These are phyloP conservation scores for Botrytis fabae DNA, from an alignment of 2,329 filamentous ascomycete genomes.

Conservation along the genomic window DNA sequence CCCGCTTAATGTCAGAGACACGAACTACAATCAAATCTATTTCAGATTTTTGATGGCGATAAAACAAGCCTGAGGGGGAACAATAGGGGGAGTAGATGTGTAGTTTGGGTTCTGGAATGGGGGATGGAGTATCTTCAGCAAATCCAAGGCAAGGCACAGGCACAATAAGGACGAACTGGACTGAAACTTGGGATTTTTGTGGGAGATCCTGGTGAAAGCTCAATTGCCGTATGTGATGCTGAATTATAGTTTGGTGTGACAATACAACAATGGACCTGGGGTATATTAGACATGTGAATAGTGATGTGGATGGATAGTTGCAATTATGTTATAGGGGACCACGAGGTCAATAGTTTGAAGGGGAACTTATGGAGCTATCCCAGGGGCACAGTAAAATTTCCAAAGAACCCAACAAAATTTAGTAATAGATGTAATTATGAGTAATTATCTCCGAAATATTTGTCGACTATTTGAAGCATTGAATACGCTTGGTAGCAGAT, in stretches of 20 bases:
- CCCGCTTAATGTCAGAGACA: background rate
- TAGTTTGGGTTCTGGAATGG: background rate
- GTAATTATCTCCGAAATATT: background rate
- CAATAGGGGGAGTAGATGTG: background rate
- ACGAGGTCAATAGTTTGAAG: background rate
- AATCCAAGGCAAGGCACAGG: background rate
- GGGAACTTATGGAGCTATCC: background rate
- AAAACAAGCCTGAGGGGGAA: background rate
- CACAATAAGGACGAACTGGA: conserved; percentile 1
- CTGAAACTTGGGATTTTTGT: conserved; percentile 16
- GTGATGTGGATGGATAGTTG: background rate
- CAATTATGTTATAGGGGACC: background rate
- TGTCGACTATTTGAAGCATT: background rate
- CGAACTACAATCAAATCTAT: background rate
- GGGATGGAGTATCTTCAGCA: background rate
- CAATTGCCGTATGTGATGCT: background rate
- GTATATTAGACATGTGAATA: background rate
- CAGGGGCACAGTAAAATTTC: background rate
- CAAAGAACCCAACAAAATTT: background rate
- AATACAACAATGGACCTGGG: background rate
- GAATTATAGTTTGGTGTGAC: background rate
- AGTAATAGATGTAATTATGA: background rate
- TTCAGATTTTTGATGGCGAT: background rate
- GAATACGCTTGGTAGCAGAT: background rate
- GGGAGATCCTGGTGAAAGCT: background rate